Evolutionary conservation across 331 rosid species (phyloP), one percentile per base, ranked within the genome.

Genomic region (Telfairia occidentalis): DNA sequence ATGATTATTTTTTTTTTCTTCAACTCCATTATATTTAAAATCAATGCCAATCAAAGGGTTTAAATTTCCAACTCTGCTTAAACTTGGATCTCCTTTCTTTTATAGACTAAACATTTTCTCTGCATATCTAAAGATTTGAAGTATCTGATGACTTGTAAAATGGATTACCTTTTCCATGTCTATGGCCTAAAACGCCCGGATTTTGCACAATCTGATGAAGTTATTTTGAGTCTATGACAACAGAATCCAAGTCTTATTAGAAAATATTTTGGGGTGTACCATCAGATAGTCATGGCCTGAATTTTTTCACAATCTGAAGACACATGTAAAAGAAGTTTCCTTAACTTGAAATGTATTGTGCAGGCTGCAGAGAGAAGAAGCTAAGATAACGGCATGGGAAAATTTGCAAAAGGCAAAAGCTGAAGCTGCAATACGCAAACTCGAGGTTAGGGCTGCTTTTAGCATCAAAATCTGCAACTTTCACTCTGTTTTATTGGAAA

Each of bases 331-430:
- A 49, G 42, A 28, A 67, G 23, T 38, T 38, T 54, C 57, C 30
- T 38, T 34, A 43, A 66, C 4, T 71, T 35, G 0, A 49, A 21
- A 58, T 43, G 63, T 38, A 16, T 43, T 66, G 21, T 57, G 76
- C 87, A 93, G 97, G 81, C 48, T 70, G 85, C 83, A 84, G 71
- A 87, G 92, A 74, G 92, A 93, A 84, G 98, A 91, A 81, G 90
- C 97, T 77, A 93, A 89, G 81, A 91, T 93, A 61, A 59, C 53
- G 57, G 98, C 98, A 1, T 91, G 98, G 98, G 98, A 93, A 77
- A 87, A 90, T 78, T 82, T 87, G 84, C 97, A 93, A 83, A 87
- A 83, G 67, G 98, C 97, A 43, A 89, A 89, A 77, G 97, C 98
- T 24, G 98, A 93, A 87, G 95, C 95, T 43, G 87, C 87, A 43